Evolutionary conservation across 1,284 basidiomycete species (phyloP).

Genomic region (Tilletia caries): DNA sequence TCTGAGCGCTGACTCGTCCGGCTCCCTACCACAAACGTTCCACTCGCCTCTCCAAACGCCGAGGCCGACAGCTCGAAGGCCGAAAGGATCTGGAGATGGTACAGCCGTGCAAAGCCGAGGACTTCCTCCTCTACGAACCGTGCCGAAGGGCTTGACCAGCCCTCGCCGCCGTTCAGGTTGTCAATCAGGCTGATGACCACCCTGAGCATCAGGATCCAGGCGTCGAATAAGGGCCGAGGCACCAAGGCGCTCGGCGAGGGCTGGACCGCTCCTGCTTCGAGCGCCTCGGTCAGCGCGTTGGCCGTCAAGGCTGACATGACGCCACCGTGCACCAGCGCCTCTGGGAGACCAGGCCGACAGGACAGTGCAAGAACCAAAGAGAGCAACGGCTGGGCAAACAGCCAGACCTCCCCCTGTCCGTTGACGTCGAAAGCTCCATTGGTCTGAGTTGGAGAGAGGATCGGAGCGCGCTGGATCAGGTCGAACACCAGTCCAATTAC

Average conservation of each 20-base stretch:
- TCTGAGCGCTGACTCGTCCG: not conserved
- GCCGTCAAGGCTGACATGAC: slow-evolving; percentile 76
- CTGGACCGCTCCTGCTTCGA: slow-evolving; percentile 72
- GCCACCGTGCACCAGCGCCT: slow-evolving; percentile 78
- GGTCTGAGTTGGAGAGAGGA: not conserved
- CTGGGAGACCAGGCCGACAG: slow-evolving; percentile 70
- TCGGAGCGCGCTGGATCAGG: not conserved
- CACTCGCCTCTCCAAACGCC: slow-evolving; percentile 59
- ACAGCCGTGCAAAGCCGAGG: slow-evolving; percentile 78
- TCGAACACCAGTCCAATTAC: not conserved
- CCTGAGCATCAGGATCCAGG: slow-evolving; percentile 80
- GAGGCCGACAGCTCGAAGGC: slow-evolving; percentile 72
- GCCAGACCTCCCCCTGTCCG: slow-evolving; percentile 47
- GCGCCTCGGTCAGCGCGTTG: slow-evolving; percentile 71
- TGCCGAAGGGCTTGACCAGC: slow-evolving; percentile 38
- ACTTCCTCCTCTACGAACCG: slow-evolving; percentile 83
- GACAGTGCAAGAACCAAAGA: slow-evolving; percentile 83
- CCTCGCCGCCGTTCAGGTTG: slow-evolving; percentile 55
- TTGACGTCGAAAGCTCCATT: not conserved
- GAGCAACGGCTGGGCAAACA: slow-evolving; percentile 72
- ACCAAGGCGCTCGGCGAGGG: slow-evolving; percentile 67
- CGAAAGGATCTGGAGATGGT: slow-evolving; percentile 72
- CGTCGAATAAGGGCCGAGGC: slow-evolving; percentile 70
- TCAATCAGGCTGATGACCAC: slow-evolving; percentile 71
- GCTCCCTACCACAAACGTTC: not conserved